Evolutionary conservation across 208 protist genomes (phyloP).

Genomic region (Acanthamoeba castellanii): DNA sequence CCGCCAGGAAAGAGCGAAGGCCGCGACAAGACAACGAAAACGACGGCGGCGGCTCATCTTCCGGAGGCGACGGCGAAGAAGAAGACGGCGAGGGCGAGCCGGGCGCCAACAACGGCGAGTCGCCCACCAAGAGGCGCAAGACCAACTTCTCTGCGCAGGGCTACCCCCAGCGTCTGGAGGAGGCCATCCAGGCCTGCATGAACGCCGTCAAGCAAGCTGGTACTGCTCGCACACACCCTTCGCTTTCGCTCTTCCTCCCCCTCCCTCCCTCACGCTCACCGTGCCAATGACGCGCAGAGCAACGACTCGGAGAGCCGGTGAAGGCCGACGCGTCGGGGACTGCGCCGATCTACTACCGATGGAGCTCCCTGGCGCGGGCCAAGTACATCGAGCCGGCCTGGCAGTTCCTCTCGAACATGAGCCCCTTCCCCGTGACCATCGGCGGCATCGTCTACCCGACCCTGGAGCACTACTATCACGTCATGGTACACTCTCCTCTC

Average conservation of each 20-base stretch:
- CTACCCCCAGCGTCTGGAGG: background rate
- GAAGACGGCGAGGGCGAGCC: too few relatives aligned
- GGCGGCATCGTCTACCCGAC: constrained; percentile 53
- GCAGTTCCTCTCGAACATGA: constrained; percentile 66
- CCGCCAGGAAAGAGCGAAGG: background rate
- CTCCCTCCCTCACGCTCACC: background rate
- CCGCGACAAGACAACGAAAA: background rate
- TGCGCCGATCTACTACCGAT: constrained; percentile 59
- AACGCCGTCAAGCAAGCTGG: background rate
- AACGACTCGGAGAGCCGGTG: background rate
- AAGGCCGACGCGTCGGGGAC: background rate
- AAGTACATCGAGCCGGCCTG: constrained; percentile 63
- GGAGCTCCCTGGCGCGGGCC: constrained; percentile 56
- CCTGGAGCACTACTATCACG: constrained; percentile 62
- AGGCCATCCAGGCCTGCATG: background rate
- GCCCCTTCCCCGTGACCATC: constrained; percentile 47
- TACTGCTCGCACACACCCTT: background rate
- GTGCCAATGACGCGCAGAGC: background rate
- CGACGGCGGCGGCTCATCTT: background rate
- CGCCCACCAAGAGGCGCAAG: constrained; percentile 24
- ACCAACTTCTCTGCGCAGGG: background rate
- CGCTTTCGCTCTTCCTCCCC: background rate
- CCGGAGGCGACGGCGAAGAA: background rate
- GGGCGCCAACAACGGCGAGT: background rate
- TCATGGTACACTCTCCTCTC: constrained; percentile 56